phyloP scores from a whole-genome alignment of 2,329 filamentous ascomycete species.

The Sarocladium strictum region DNA sequence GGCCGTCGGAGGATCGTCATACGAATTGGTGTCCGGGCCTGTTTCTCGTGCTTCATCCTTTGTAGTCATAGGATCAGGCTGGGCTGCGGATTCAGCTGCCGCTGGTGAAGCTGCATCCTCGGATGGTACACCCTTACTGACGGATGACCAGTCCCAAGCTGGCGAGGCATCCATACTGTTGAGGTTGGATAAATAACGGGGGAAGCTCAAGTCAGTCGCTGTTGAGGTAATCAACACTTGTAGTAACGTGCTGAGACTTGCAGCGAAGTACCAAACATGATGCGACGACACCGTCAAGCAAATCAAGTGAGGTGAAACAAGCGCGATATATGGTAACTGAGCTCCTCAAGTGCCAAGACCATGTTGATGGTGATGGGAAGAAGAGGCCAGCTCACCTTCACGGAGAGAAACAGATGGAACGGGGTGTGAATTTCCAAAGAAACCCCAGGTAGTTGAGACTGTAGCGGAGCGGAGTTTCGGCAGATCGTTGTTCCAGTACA shows the following conservation, averaged over 20 bases:
- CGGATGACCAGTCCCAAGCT: conserved; percentile 13
- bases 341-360: not conserved
- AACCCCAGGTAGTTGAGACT: not conserved
- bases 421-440: not conserved
- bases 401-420: not conserved
- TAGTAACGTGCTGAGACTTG: not conserved
- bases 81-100: not conserved
- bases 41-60: not conserved
- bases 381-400: conserved; percentile 8
- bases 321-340: not conserved
- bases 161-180: conserved; percentile 10
- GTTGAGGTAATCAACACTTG: too few species aligned
- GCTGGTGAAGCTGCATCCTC: not conserved
- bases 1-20: not conserved
- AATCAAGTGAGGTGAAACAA: not conserved
- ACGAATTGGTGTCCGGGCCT: not conserved
- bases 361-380: not conserved
- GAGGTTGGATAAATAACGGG: not conserved
- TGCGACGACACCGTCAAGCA: not conserved
- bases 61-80: not conserved
- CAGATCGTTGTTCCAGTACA: not conserved
- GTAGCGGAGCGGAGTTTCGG: conserved; percentile 6
- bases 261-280: not conserved
- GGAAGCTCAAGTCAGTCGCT: not conserved
- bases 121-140: not conserved